These are phyloP conservation scores for Trichoderma semiorbis DNA, from an alignment of 2,329 filamentous ascomycete genomes.

Conservation along the genomic window DNA sequence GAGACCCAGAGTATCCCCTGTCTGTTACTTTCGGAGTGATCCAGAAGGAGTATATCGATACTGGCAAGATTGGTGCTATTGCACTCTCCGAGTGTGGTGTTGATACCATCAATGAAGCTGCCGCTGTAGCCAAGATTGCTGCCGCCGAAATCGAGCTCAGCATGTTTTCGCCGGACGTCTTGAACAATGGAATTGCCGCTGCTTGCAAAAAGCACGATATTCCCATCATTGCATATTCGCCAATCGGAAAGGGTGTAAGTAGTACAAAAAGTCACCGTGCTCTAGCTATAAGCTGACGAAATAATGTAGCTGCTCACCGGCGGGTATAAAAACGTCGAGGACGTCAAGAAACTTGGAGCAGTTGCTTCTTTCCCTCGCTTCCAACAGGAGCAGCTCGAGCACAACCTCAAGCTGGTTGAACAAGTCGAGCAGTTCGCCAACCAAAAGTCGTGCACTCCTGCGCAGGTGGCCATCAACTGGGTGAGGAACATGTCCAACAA, in stretches of 20 bases:
- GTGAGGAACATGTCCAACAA: constrained; percentile 46
- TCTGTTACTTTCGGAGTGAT: constrained; percentile 43
- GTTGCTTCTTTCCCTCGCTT: constrained; percentile 52
- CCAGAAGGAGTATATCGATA: constrained; percentile 48
- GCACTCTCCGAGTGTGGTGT: constrained; percentile 50
- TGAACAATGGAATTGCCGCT: constrained; percentile 50
- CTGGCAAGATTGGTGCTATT: constrained; percentile 51
- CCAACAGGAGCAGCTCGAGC: constrained; percentile 57
- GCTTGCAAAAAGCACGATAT: constrained; percentile 62
- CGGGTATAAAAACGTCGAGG: constrained; percentile 24
- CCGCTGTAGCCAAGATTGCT: constrained; percentile 41
- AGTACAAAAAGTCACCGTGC: not conserved
- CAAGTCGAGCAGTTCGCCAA: constrained; percentile 56
- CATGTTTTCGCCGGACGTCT: constrained; percentile 46
- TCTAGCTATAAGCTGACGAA: constrained; percentile 13
- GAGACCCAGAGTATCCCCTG: constrained; percentile 49
- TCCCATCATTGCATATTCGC: constrained; percentile 64
- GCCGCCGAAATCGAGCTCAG: constrained; percentile 56
- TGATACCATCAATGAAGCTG: constrained; percentile 47
- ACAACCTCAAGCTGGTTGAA: constrained; percentile 60
- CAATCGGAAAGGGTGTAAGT: constrained; percentile 29
- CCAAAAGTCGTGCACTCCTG: constrained; percentile 57
- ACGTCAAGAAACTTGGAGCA: constrained; percentile 25
- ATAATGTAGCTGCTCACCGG: constrained; percentile 30
- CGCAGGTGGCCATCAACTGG: constrained; percentile 70